Evolutionary conservation across 2,329 filamentous ascomycete species (phyloP).

Genomic region (Westerdykella sp.): DNA sequence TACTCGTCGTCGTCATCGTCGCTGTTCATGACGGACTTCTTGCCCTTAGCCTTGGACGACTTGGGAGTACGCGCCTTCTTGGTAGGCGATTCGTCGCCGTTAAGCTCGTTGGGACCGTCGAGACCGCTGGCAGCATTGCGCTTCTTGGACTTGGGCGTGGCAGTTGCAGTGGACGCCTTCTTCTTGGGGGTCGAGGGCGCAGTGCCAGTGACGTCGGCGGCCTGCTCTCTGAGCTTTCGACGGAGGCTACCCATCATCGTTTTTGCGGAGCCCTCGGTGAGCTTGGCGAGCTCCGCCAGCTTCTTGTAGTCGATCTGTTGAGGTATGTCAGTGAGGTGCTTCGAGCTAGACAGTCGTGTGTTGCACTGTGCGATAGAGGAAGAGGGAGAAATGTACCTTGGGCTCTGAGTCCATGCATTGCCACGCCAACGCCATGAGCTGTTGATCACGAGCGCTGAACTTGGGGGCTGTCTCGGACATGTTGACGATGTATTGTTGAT

Average conservation of each 20-base stretch:
- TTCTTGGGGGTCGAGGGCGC: constrained; percentile 18
- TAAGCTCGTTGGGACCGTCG: neutral
- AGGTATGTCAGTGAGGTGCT: neutral
- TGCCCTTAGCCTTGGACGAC: neutral
- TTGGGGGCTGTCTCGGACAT: constrained; percentile 4
- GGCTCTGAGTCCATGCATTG: constrained; percentile 30
- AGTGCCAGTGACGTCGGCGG: constrained; percentile 4
- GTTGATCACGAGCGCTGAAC: constrained; percentile 23
- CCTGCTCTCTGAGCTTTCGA: constrained; percentile 21
- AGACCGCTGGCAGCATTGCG: constrained; percentile 1
- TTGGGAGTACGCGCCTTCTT: neutral
- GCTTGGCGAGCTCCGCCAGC: constrained; percentile 17
- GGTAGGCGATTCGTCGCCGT: constrained; percentile 1
- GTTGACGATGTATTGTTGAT: constrained; percentile 7
- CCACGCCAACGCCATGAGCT: constrained; percentile 29
- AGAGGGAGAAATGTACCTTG: constrained; percentile 23
- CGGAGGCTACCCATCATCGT: constrained; percentile 30
- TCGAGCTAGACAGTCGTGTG: too few relatives aligned
- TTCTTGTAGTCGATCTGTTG: constrained; percentile 16
- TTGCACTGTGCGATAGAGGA: too few relatives aligned
- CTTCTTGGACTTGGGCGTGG: constrained; percentile 12
- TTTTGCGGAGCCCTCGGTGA: constrained; percentile 20
- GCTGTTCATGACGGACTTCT: neutral
- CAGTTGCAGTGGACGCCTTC: neutral
- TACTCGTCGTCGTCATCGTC: neutral